Evolutionary conservation across 2,329 filamentous ascomycete genomes (phyloP), one percentile per base, ranked within the genome.

Genomic region (Lachnellula cervina): DNA sequence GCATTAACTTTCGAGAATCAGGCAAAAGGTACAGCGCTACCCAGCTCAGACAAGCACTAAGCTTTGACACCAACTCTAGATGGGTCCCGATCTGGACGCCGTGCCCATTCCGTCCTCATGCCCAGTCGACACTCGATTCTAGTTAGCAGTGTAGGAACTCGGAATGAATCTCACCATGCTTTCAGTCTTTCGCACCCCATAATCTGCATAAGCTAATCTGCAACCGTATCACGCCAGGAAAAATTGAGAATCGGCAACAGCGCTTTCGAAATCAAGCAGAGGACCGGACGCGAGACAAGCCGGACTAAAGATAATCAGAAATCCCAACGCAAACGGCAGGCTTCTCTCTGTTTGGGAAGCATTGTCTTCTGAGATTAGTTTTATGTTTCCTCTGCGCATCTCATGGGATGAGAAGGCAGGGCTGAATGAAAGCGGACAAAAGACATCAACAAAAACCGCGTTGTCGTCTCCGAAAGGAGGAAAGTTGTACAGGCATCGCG

Each of bases 11-110:
- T 45, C 48, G 32, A 48, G 52, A 54, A 45, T 55, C 51, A 37
- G 49, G 61, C 59, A 65, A 52, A 55, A 37, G 21, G 52, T 40
- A 53, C 49, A 53, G 55, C 58, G 60, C 61, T 59, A 62, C 62
- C 62, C 63, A 64, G 57, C 56, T 59, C 62, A 68, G 89, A 93
- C 89, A 92, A 93, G 90, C 81, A 80, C 89, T 77, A 90, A 85
- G 78, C 90, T 91, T 90, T 95, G 90, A 95, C 86, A 77, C 88
- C 88, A 90, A 91, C 88, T 82, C 86, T 71, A 83, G 88, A 90
- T 90, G 90, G 88, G 89, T 90, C 89, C 90, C 80, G 74, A 73
- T 59, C 61, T 62, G 54, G 62, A 66, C 61, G 58, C 49, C 50
- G 50, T 49, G 49, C 50, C 58, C 59, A 49, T 57, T 59, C 59